A percentile compares a stretch with the other conserved stretches of the same genome.
Conservation (phyloP, 1,139 yeast species). For the Nakaseomyces sp. region DNA sequence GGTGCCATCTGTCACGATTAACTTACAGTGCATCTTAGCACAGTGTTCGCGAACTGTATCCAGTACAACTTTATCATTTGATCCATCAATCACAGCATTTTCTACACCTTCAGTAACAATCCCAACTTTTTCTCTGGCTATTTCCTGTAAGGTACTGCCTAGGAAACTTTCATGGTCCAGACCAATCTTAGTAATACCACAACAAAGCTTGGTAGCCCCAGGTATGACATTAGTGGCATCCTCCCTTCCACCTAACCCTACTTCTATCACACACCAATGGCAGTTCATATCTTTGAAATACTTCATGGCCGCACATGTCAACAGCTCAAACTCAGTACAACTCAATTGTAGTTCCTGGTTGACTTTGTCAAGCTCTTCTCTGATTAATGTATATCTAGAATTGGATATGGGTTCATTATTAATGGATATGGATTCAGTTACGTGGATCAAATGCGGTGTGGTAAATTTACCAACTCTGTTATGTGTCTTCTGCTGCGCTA, state of each 20-base stretch:
- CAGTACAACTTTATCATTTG: slow-evolving; percentile 48
- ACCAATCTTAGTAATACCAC: slow-evolving; percentile 78
- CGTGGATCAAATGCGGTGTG: slow-evolving; percentile 69
- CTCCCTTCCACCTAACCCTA: slow-evolving; percentile 79
- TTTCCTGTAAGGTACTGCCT: slow-evolving; percentile 53
- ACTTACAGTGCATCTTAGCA: slow-evolving; percentile 18
- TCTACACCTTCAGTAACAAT: slow-evolving; percentile 57
- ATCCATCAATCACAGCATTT: slow-evolving; percentile 57
- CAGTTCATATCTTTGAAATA: slow-evolving; percentile 54
- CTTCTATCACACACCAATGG: slow-evolving; percentile 73
- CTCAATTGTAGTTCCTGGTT: slow-evolving; percentile 39
- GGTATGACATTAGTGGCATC: slow-evolving; percentile 77
- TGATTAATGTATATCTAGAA: slow-evolving; percentile 40
- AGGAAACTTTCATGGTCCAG: slow-evolving; percentile 72
- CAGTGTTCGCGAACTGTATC: slow-evolving; percentile 33
- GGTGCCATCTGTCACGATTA: slow-evolving; percentile 28
- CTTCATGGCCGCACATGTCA: slow-evolving; percentile 76
- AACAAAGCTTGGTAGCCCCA: slow-evolving; percentile 39
- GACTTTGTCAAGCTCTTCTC: slow-evolving; percentile 27
- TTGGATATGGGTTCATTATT: slow-evolving; percentile 49
- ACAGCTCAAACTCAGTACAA: slow-evolving; percentile 80
- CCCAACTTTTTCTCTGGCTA: slow-evolving; percentile 78
- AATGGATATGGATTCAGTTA: slow-evolving; percentile 68
- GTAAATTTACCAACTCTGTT: slow-evolving; percentile 65
- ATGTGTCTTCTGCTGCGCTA: slow-evolving; percentile 37